Conservation (phyloP, 2,329 filamentous ascomycete genomes). For the Botrytis pseudocinerea region DNA sequence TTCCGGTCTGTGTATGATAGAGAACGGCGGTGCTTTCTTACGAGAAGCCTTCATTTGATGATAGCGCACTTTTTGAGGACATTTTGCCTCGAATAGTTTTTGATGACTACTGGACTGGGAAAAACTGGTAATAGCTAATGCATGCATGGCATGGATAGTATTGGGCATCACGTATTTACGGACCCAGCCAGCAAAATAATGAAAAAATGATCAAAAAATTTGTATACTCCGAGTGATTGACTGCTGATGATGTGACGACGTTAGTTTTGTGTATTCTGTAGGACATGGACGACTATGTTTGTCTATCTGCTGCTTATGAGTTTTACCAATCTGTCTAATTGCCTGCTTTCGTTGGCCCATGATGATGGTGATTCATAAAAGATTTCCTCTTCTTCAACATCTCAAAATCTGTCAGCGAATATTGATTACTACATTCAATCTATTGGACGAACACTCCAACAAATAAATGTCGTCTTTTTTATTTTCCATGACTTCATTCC, state of each 20-base stretch:
- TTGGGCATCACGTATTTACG: slow-evolving; percentile 22
- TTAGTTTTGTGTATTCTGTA: not conserved
- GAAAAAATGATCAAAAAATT: slow-evolving; percentile 12
- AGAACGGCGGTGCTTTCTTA: not conserved
- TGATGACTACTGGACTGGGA: slow-evolving; percentile 6
- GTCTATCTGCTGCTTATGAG: not conserved
- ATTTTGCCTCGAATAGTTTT: not conserved
- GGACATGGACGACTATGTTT: not conserved
- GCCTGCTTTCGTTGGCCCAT: not conserved
- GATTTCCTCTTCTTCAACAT: not conserved
- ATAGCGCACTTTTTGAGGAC: not conserved
- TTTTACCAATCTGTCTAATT: not conserved
- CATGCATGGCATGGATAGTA: slow-evolving; percentile 20
- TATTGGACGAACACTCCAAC: not conserved
- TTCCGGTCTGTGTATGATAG: slow-evolving; percentile 15
- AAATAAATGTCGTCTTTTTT: not conserved
- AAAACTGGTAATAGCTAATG: slow-evolving; percentile 10
- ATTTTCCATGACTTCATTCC: not conserved
- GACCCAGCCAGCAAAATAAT: slow-evolving; percentile 19
- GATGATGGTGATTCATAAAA: not conserved
- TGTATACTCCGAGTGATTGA: not conserved
- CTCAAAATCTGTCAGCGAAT: not conserved
- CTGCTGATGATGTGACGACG: not conserved
- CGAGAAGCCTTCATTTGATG: slow-evolving; percentile 9
- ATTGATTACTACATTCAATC: not conserved